Base-by-base conservation (phyloP, 2,329 filamentous ascomycete species). In the Claviceps sp. region DNA sequence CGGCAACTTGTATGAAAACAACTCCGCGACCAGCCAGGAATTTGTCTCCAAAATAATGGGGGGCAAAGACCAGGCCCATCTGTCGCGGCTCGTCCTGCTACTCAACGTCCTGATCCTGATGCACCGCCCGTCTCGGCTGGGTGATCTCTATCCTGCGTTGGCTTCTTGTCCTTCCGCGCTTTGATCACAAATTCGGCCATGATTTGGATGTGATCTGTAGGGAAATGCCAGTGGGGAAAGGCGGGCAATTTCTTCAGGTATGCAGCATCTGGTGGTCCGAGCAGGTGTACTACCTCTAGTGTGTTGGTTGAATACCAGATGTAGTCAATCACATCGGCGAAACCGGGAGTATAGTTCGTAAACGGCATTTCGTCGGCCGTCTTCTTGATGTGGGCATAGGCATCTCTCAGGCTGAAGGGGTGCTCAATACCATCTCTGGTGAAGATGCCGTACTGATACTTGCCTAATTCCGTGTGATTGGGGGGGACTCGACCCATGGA, bases 231-330 rank as follows among this genome's bases (percentile, higher is more conserved):
- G 66, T 93, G 90, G 19, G 90, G 90, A 70, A 95, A 95, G 0
- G 89, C 89, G 3, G 90, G 89, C 26, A 96, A 88, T 50, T 84
- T 80, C 66, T 87, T 85, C 53, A 95, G 80, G 65, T 95, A 93
- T 30, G 87, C 80, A 57, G 83, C 80, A 65, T 96, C 90, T 2
- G 94, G 87, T 44, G 91, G 86, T 34, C 90, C 90, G 4, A 96
- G 81, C 50, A 96, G 70, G 50, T 85, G 85, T 17, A 88, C 84
- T 24, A 94, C 86, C 64, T 93, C 87, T 45, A 96, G 74, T 22
- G 85, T 82, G 67, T 93, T 95, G 53, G 89, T 91, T 52, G 89
- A 90, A 70, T 95, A 98, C 89, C 90, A 97, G 62, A 98, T 89
- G 68, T 97, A 96, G 66, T 98, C 93, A 59, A 98, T 86, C 53